These are phyloP conservation scores for Solanum hybrid DNA, from an alignment of 305 asterid species.

Conservation along the genomic window DNA sequence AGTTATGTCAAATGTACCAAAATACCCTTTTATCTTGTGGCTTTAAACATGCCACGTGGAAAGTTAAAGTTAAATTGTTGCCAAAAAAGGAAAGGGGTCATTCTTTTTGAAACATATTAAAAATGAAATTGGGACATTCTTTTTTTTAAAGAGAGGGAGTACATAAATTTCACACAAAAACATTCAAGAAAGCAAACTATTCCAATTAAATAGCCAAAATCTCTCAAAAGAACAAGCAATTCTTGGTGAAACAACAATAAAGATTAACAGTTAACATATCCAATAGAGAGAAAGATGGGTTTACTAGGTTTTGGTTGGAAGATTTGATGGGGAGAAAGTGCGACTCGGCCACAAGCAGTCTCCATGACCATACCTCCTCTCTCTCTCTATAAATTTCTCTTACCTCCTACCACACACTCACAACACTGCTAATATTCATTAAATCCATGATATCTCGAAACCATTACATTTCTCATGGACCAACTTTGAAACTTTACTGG, in stretches of 20 bases:
- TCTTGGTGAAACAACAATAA: background rate
- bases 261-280: background rate
- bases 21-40: too few species aligned
- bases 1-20: too few species aligned
- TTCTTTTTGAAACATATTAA: too few species aligned
- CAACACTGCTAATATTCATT: background rate
- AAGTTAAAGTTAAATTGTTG: too few species aligned
- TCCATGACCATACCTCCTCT: slow-evolving; percentile 37
- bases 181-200: background rate
- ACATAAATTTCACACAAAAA: background rate
- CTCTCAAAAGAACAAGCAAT: background rate
- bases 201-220: background rate
- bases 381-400: background rate
- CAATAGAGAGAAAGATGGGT: background rate
- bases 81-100: too few species aligned
- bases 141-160: too few species aligned
- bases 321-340: slow-evolving; percentile 50
- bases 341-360: slow-evolving; percentile 55
- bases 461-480: background rate
- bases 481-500: background rate
- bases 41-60: too few species aligned
- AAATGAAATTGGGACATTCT: too few species aligned
- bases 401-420: slow-evolving; percentile 12
- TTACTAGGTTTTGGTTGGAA: slow-evolving; percentile 39
- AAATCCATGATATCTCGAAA: background rate